These are phyloP conservation scores for Nicotiana paniculata DNA, from an alignment of 257 asterid species.

Conservation along the genomic window DNA sequence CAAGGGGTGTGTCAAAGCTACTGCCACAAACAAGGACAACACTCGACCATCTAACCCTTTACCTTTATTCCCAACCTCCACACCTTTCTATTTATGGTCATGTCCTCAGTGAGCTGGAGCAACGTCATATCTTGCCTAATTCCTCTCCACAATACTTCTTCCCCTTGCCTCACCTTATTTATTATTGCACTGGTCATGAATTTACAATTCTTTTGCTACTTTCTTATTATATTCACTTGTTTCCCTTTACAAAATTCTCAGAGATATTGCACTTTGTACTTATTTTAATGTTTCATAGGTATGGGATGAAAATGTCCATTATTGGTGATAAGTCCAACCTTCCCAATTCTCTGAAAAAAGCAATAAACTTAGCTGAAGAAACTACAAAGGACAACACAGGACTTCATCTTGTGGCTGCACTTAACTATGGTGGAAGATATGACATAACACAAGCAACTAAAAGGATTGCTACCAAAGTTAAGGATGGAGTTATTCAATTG, in stretches of 20 bases:
- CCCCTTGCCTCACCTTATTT: no score
- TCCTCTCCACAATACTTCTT: no score
- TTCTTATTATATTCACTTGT: no score
- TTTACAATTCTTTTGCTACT: neutral
- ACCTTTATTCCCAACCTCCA: no score
- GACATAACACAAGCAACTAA: constrained; percentile 24
- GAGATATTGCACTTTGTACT: neutral
- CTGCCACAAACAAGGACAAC: no score
- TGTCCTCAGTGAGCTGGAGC: no score
- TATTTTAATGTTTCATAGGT: neutral
- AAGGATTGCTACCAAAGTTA: constrained; percentile 19
- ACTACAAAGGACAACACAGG: constrained; percentile 6
- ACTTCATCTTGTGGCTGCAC: constrained; percentile 11
- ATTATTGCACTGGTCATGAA: neutral
- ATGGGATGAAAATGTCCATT: neutral
- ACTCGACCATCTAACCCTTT: no score
- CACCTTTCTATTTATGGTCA: no score
- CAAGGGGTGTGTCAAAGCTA: no score
- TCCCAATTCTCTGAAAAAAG: neutral
- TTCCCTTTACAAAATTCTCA: no score
- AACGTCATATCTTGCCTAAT: no score
- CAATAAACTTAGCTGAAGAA: constrained; percentile 7
- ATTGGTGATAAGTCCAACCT: constrained; percentile 21
- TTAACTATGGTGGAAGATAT: constrained; percentile 21
- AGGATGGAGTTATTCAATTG: neutral